These are phyloP conservation scores for Helianthus tuberosus DNA, from an alignment of 129 eudicot genomes.

Conservation along the genomic window DNA sequence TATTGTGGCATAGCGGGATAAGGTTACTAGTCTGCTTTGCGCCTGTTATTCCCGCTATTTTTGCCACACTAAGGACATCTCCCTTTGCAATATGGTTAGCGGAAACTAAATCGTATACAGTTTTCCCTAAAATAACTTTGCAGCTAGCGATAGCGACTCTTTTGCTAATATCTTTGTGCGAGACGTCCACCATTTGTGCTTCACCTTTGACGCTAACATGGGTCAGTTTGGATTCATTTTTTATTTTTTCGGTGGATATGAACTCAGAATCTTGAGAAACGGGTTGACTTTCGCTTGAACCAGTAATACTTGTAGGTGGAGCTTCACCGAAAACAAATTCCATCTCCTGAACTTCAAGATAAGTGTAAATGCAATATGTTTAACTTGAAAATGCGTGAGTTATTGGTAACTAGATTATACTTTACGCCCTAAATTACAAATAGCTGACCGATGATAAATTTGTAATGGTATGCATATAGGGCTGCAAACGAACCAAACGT, in stretches of 20 bases:
- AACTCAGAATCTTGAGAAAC: constrained; percentile 38
- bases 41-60: constrained; percentile 76
- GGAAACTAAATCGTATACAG: constrained; percentile 76
- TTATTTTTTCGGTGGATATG: constrained; percentile 18
- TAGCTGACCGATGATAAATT: not conserved
- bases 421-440: not conserved
- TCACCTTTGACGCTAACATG: constrained; percentile 70
- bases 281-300: constrained; percentile 49
- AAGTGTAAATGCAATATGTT: not conserved
- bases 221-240: constrained; percentile 43
- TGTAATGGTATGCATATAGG: not conserved
- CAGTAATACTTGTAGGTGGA: constrained; percentile 60
- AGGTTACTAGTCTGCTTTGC: constrained; percentile 89
- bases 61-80: constrained; percentile 83
- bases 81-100: constrained; percentile 87
- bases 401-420: not conserved
- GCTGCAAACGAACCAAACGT: not conserved
- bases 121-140: constrained; percentile 73
- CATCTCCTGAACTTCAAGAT: constrained; percentile 60
- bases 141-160: constrained; percentile 86
- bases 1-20: constrained; percentile 90
- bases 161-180: constrained; percentile 69
- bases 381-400: not conserved
- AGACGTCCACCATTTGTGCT: constrained; percentile 93
- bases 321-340: constrained; percentile 86